phyloP scores from a whole-genome alignment of 192 early-diverging fungal species.

The Jimgerdemannia lactiflua region DNA sequence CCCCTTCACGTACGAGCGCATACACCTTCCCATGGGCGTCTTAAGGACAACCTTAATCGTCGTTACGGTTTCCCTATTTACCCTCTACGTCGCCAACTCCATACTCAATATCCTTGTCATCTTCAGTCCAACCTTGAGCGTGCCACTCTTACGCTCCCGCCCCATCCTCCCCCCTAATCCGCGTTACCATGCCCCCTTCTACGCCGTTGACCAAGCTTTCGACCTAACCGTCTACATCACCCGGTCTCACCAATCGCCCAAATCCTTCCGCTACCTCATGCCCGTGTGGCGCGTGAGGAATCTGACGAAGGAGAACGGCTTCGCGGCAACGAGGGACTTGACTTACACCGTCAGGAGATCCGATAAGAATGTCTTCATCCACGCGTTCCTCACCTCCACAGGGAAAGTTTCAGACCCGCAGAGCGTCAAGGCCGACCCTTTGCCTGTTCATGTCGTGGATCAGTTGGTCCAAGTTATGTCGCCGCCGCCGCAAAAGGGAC shows the following conservation, averaged over 20 bases:
- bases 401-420: background rate
- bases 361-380: background rate
- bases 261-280: background rate
- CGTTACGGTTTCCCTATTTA: constrained; percentile 7
- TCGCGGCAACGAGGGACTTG: background rate
- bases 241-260: background rate
- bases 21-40: constrained; percentile 8
- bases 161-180: background rate
- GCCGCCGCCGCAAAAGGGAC: background rate
- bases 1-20: background rate
- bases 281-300: background rate
- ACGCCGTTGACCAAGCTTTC: constrained; percentile 5
- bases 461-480: background rate
- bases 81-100: constrained; percentile 10
- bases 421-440: background rate
- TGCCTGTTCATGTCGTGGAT: background rate
- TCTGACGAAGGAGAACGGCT: background rate
- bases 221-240: constrained; percentile 3
- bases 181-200: constrained; percentile 7
- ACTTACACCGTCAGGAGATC: background rate
- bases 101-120: constrained; percentile 6
- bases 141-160: constrained; percentile 14
- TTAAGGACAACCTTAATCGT: constrained; percentile 7
- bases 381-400: background rate
- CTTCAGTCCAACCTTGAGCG: constrained; percentile 13